A percentile compares a stretch with the other conserved stretches of the same genome.
These are phyloP conservation scores for Colletotrichum kahawae DNA, from an alignment of 2,329 filamentous ascomycete genomes.

Conservation along the genomic window DNA sequence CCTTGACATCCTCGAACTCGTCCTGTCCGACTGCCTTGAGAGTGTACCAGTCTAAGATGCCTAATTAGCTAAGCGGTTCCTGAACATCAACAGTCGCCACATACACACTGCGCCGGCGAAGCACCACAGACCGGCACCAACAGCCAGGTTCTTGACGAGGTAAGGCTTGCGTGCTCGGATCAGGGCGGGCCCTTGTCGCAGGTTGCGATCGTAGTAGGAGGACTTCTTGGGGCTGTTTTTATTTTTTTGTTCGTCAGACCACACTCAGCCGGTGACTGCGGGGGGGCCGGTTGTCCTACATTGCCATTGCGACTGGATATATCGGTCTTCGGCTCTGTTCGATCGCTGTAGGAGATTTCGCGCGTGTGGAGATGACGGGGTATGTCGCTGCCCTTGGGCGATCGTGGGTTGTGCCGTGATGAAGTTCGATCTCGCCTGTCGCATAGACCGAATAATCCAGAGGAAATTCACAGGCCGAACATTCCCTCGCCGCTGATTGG, in stretches of 20 bases:
- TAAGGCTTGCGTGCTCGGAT: constrained; percentile 92
- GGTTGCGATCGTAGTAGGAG: constrained; percentile 91
- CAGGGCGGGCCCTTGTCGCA: constrained; percentile 85
- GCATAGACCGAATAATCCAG: background rate
- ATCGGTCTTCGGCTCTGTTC: background rate
- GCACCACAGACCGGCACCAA: constrained; percentile 75
- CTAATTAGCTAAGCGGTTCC: background rate
- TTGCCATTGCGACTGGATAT: background rate
- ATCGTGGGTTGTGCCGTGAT: constrained; percentile 2
- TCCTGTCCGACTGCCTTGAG: constrained; percentile 92
- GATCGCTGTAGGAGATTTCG: background rate
- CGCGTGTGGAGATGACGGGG: background rate
- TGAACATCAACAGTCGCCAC: constrained; percentile 41
- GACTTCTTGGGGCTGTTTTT: constrained; percentile 48
- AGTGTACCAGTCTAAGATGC: constrained; percentile 60
- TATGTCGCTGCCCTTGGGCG: background rate
- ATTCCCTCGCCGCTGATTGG: constrained; percentile 2
- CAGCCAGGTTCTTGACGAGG: constrained; percentile 85
- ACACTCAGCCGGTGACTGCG: background rate
- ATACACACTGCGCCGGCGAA: constrained; percentile 88
- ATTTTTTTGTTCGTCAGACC: constrained; percentile 12
- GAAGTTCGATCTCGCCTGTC: constrained; percentile 12
- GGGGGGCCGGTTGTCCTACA: background rate
- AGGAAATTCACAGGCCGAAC: constrained; percentile 3
- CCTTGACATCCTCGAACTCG: constrained; percentile 93